Conservation (phyloP, 78 protist genomes). For the Dictyostelium capitatum region DNA sequence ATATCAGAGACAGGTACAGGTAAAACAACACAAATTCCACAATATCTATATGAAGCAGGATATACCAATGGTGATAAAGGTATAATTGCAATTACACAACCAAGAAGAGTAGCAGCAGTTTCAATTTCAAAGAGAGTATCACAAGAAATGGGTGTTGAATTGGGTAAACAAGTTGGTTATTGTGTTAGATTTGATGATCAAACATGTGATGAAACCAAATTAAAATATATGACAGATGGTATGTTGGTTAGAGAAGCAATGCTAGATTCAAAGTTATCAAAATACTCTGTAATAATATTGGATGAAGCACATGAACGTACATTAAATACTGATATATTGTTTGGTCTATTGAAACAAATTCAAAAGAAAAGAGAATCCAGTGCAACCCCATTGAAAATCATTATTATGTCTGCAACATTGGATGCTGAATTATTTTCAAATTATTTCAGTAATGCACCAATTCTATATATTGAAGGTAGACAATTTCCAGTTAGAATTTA, state of each 20-base stretch:
- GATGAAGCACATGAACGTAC: conserved; percentile 97
- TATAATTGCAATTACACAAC: conserved; percentile 87
- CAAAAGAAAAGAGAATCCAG: conserved; percentile 51
- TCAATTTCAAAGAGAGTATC: conserved; percentile 92
- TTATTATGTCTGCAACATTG: conserved; percentile 96
- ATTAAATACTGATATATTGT: conserved; percentile 90
- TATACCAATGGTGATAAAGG: conserved; percentile 32
- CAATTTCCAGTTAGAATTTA: conserved; percentile 76
- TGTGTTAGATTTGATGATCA: conserved; percentile 93
- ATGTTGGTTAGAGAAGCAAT: conserved; percentile 93
- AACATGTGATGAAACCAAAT: conserved; percentile 67
- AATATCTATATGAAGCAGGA: conserved; percentile 63
- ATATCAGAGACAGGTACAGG: conserved; percentile 86
- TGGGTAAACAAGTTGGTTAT: conserved; percentile 95
- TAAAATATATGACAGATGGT: conserved; percentile 96
- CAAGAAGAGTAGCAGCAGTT: conserved; percentile 96
- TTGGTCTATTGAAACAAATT: conserved; percentile 87
- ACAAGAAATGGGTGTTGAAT: conserved; percentile 75
- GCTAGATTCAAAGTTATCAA: conserved; percentile 84
- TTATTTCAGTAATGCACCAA: conserved; percentile 88
- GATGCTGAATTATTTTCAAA: conserved; percentile 83
- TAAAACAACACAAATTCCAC: conserved; percentile 83
- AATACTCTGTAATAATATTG: conserved; percentile 87
- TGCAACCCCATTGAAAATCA: conserved; percentile 6
- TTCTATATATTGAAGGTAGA: conserved; percentile 83